A percentile compares a stretch with the other conserved stretches of the same genome.
phyloP scores from a whole-genome alignment of 164 flowering plant species.

The Akebia trifoliata region DNA sequence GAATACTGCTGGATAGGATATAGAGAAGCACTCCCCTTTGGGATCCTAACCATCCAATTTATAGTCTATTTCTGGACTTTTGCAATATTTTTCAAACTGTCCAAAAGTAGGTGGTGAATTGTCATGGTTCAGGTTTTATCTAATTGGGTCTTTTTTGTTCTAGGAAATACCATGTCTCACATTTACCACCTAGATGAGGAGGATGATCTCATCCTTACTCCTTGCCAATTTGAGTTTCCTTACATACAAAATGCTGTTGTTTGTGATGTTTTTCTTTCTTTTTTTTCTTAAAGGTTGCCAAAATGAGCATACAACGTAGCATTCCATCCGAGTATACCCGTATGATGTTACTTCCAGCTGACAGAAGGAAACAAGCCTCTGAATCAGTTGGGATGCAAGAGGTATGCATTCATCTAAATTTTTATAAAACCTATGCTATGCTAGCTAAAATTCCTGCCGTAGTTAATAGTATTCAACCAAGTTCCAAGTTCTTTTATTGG shows the following conservation, averaged over 20 bases:
- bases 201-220: background rate
- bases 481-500: background rate
- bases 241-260: background rate
- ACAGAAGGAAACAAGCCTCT: slow-evolving; percentile 23
- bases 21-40: background rate
- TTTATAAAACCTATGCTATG: no score
- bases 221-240: background rate
- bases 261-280: background rate
- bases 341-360: slow-evolving; percentile 46
- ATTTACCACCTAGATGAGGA: background rate
- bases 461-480: no score
- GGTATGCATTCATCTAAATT: slow-evolving; percentile 27
- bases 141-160: background rate
- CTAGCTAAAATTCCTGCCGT: background rate
- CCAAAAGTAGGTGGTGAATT: background rate
- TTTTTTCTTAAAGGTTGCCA: slow-evolving; percentile 42
- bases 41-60: background rate
- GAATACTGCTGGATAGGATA: background rate
- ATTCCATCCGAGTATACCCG: slow-evolving; percentile 62
- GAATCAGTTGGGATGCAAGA: slow-evolving; percentile 22
- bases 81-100: background rate
- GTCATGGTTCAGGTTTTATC: background rate
- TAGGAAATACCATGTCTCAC: background rate
- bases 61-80: background rate
- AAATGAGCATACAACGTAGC: slow-evolving; percentile 51